phyloP scores from a whole-genome alignment of 495 filamentous ascomycete species.

The Lichenothelia convexa region DNA sequence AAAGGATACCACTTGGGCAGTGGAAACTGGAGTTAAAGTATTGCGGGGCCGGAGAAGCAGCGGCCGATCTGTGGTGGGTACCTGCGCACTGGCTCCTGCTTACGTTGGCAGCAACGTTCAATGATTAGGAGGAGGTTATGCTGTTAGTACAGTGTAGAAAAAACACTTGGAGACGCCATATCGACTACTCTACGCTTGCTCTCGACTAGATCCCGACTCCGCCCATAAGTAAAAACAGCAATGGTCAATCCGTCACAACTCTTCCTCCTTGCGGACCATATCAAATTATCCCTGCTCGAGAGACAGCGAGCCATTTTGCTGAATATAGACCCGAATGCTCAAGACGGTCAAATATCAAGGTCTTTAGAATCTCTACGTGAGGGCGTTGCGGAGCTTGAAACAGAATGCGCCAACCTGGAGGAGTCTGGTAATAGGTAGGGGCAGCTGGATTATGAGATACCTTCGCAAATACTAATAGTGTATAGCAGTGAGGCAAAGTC shows the following conservation, averaged over 20 bases:
- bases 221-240: neutral
- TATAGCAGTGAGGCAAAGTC: too few species aligned
- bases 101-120: too few species aligned
- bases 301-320: constrained; percentile 68
- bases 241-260: constrained; percentile 32
- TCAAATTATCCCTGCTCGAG: constrained; percentile 67
- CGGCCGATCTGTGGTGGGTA: too few species aligned
- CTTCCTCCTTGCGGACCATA: constrained; percentile 57
- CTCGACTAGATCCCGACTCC: neutral
- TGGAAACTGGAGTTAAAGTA: too few species aligned
- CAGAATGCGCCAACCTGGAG: constrained; percentile 31
- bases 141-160: constrained; percentile 2
- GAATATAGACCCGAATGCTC: constrained; percentile 64
- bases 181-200: too few species aligned
- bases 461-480: too few species aligned
- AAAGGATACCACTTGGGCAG: too few species aligned
- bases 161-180: too few species aligned
- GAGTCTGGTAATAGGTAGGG: too few species aligned
- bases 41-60: too few species aligned
- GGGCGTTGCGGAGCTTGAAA: constrained; percentile 58
- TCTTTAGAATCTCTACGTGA: constrained; percentile 74
- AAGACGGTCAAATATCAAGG: constrained; percentile 76
- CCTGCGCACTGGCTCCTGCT: too few species aligned
- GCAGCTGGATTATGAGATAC: too few species aligned
- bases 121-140: constrained; percentile 8